Conservation (phyloP, 2,329 filamentous ascomycete species). For the Amesomyces nigricolor region DNA sequence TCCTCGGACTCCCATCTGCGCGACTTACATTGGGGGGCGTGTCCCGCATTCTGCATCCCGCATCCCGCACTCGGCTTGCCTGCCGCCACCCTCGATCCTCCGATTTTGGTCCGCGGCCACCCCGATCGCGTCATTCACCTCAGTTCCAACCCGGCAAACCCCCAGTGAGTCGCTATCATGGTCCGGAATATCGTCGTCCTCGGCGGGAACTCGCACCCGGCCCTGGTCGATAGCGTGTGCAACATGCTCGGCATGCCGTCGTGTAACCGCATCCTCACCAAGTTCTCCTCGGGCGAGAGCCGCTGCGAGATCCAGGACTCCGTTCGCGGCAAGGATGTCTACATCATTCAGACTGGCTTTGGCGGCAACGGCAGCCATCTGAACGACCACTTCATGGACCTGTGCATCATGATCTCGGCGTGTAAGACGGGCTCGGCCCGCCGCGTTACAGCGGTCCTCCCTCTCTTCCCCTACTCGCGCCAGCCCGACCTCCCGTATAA, state of each 20-base stretch:
- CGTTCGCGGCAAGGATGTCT: conserved; percentile 96
- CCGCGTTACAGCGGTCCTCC: conserved; percentile 87
- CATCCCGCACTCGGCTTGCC: conserved; percentile 12
- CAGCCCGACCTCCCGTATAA: conserved; percentile 97
- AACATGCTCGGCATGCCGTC: conserved; percentile 81
- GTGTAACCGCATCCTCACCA: conserved; percentile 76
- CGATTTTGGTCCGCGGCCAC: conserved; percentile 14
- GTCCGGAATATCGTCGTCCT: conserved; percentile 93
- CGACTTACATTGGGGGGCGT: conserved; percentile 6
- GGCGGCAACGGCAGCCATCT: conserved; percentile 39
- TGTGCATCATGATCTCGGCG: conserved; percentile 94
- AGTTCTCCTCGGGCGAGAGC: conserved; percentile 93
- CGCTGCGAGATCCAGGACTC: conserved; percentile 94
- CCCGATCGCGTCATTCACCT: conserved; percentile 11
- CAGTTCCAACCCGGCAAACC: neutral
- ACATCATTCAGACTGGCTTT: conserved; percentile 73
- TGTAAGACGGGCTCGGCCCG: conserved; percentile 88
- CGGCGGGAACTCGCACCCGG: conserved; percentile 86
- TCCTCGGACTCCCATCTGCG: conserved; percentile 8
- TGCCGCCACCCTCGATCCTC: conserved; percentile 16
- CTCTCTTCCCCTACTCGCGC: conserved; percentile 92
- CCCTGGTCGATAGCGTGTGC: conserved; percentile 81
- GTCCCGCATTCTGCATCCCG: conserved; percentile 19
- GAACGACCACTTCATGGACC: conserved; percentile 93
- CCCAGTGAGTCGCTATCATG: conserved; percentile 46